phyloP scores from a whole-genome alignment of 257 asterid species.

The Solanum paucissectum region DNA sequence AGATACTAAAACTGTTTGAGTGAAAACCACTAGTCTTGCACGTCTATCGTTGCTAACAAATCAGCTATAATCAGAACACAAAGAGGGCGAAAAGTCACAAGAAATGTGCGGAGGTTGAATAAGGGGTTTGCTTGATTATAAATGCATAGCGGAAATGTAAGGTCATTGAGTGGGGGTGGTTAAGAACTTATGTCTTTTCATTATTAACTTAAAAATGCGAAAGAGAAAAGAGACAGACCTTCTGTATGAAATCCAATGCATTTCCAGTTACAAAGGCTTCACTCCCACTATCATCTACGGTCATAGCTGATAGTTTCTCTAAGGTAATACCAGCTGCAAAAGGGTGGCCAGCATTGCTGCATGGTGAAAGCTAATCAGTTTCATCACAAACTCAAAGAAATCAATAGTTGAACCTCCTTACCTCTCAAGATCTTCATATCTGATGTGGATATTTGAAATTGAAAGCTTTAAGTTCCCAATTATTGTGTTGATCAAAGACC shows the following conservation, averaged over 20 bases:
- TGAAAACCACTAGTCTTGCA: not conserved
- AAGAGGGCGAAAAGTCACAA: not conserved
- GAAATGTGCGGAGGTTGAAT: not conserved
- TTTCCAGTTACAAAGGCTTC: slow-evolving; percentile 89
- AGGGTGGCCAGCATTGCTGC: slow-evolving; percentile 91
- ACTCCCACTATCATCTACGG: slow-evolving; percentile 79
- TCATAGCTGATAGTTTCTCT: slow-evolving; percentile 86
- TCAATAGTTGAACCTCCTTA: slow-evolving; percentile 13
- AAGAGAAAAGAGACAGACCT: slow-evolving; percentile 36
- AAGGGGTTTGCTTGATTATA: not conserved
- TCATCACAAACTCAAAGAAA: not conserved
- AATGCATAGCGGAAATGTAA: not conserved
- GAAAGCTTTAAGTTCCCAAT: slow-evolving; percentile 96
- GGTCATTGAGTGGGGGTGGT: not conserved
- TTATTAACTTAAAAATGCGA: not conserved
- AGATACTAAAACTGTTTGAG: not conserved
- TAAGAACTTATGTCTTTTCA: not conserved
- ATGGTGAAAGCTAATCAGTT: slow-evolving; percentile 1
- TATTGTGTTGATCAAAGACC: slow-evolving; percentile 88
- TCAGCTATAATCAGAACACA: not conserved
- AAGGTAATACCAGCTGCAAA: slow-evolving; percentile 86
- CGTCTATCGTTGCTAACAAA: not conserved
- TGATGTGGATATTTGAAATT: slow-evolving; percentile 84
- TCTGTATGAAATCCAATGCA: slow-evolving; percentile 75
- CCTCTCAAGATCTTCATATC: slow-evolving; percentile 99